Percentiles rank a stretch among this genome's conserved stretches.
These are phyloP conservation scores for Taxillus chinensis DNA, from an alignment of 164 flowering plant species.

Conservation along the genomic window DNA sequence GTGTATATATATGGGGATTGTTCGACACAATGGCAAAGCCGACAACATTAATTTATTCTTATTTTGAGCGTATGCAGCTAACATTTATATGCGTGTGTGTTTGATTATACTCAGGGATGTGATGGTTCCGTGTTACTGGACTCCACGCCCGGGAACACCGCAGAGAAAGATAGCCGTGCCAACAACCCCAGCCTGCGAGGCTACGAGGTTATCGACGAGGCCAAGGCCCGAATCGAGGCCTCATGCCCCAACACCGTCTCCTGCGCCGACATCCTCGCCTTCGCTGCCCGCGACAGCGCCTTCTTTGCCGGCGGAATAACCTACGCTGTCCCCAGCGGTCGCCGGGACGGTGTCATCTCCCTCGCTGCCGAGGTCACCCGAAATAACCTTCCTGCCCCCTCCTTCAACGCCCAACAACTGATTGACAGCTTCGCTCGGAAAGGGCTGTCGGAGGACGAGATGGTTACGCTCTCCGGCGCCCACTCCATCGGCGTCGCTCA, in stretches of 20 bases:
- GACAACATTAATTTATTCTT: no score
- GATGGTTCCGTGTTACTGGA: slow-evolving; percentile 11
- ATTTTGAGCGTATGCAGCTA: no score
- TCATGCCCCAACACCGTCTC: slow-evolving; percentile 14
- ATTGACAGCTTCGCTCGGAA: slow-evolving; percentile 6
- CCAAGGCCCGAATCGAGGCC: slow-evolving; percentile 10
- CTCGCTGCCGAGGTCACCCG: no score
- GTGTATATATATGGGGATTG: no score
- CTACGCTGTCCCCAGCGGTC: slow-evolving; percentile 10
- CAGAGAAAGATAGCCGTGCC: slow-evolving; percentile 7
- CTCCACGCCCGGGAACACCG: not conserved
- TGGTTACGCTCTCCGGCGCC: slow-evolving; percentile 14
- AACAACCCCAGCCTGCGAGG: slow-evolving; percentile 11
- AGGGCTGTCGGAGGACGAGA: slow-evolving; percentile 11
- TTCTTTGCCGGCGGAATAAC: not conserved
- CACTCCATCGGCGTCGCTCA: slow-evolving; percentile 13
- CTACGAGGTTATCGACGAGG: slow-evolving; percentile 9
- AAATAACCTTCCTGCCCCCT: not conserved
- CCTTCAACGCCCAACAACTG: slow-evolving; percentile 5
- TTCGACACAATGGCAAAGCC: no score
- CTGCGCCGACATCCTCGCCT: slow-evolving; percentile 16
- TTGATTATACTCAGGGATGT: slow-evolving; percentile 9
- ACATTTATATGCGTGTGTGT: not conserved
- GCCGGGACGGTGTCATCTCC: no score
- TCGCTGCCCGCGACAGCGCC: slow-evolving; percentile 17